Evolutionary conservation across 352 stramenopile genomes (phyloP), one percentile per base, ranked within the genome.

Genomic region (Thalassiosira mediterranea): DNA sequence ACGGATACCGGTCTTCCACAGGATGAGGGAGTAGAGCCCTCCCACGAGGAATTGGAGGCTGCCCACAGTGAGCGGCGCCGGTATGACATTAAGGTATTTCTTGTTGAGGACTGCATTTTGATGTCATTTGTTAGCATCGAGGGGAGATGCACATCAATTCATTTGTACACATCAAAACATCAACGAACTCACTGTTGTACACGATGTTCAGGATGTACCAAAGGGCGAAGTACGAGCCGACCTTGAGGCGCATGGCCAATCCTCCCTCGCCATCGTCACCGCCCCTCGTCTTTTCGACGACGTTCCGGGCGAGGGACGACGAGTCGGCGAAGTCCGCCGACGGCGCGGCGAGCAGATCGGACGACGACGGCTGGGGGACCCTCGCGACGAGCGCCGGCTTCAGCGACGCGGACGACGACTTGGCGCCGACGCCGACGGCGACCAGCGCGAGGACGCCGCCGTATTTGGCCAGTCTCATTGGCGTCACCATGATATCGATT

Each of bases 131-230:
- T n/a, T n/a, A n/a, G n/a, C n/a, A n/a, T n/a, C n/a, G n/a, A n/a
- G n/a, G n/a, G n/a, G n/a, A n/a, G n/a, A n/a, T n/a, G n/a, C n/a
- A n/a, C n/a, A n/a, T n/a, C n/a, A n/a, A n/a, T n/a, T n/a, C n/a
- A n/a, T n/a, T n/a, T n/a, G n/a, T n/a, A n/a, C n/a, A n/a, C n/a
- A n/a, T n/a, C 46, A 19, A 53, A 53, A 53, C 21, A 53, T 53
- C 8, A 26, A 53, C 15, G 10, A 44, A 91, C 85, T 86, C 81
- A 89, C 82, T 92, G 60, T 95, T 94, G 79, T 94, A 94, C 58
- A 91, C 63, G 51, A 94, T 81, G 69, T 94, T 95, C 34, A 95
- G 87, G 49, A 88, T 86, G 67, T 95, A 95, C 90, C 90, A 95
- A 13, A 92, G 56, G 19, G 61, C 72, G 72, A 94, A 93, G 57